Conservation (phyloP, 345 rosid species). For the Rhizophora apiculata region DNA sequence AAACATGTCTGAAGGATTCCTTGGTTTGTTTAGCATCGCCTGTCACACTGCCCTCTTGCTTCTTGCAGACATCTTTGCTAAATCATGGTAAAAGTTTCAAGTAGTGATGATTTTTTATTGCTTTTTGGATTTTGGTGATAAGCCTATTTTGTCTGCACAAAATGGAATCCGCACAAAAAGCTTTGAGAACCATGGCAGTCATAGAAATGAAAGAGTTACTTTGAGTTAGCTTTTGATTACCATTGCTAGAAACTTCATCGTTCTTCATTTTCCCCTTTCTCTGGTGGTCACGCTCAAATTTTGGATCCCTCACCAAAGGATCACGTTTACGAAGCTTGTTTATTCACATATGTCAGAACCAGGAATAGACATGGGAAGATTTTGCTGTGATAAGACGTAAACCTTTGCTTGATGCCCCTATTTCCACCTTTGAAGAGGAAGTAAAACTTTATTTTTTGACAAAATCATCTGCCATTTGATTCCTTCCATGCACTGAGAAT, state of each 20-base stretch:
- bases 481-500: not conserved
- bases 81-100: not conserved
- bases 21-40: not conserved
- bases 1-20: slow-evolving; percentile 6
- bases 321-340: not conserved
- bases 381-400: too few relatives aligned
- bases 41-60: not conserved
- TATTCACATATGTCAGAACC: too few relatives aligned
- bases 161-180: not conserved
- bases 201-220: too few relatives aligned
- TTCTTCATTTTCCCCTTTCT: not conserved
- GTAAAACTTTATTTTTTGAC: too few relatives aligned
- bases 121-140: not conserved
- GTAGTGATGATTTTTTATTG: not conserved
- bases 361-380: too few relatives aligned
- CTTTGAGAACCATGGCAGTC: too few relatives aligned
- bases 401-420: too few relatives aligned
- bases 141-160: not conserved
- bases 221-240: not conserved
- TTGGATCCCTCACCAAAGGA: not conserved
- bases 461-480: not conserved
- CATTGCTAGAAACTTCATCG: not conserved
- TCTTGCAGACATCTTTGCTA: not conserved
- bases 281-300: not conserved
- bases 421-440: too few relatives aligned